Percentiles rank a stretch among this genome's conserved stretches.
Conservation (phyloP, 495 filamentous ascomycete species). For the Trichodelitschia bisporula region DNA sequence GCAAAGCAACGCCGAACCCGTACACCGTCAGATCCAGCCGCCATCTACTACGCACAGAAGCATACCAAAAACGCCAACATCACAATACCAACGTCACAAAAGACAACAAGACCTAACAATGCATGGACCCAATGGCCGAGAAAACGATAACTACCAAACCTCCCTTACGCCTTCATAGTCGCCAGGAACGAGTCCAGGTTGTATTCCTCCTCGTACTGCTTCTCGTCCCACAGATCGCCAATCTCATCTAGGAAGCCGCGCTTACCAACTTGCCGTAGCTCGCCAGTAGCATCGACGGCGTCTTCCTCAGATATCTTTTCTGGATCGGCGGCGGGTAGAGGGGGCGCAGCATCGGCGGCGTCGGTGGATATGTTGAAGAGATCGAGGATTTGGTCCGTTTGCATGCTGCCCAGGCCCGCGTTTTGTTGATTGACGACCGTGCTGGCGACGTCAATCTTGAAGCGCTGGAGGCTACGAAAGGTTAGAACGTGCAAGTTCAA, state of each 20-base stretch:
- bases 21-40: no score
- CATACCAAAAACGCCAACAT: no score
- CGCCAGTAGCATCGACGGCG: constrained; percentile 80
- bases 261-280: constrained; percentile 85
- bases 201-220: constrained; percentile 91
- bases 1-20: no score
- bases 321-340: constrained; percentile 24
- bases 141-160: no score
- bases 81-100: no score
- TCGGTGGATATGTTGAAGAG: constrained; percentile 60
- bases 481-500: not conserved
- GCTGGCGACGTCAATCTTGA: constrained; percentile 96
- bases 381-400: constrained; percentile 92
- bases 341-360: constrained; percentile 37
- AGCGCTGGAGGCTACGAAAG: constrained; percentile 62
- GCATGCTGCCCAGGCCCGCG: constrained; percentile 81
- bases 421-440: constrained; percentile 99
- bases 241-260: constrained; percentile 87
- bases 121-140: no score
- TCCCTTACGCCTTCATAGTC: constrained; percentile 42
- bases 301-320: constrained; percentile 45
- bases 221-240: constrained; percentile 89
- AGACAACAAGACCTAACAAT: no score
- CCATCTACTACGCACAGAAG: no score
- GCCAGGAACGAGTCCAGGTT: constrained; percentile 80